Evolutionary conservation across 2,329 filamentous ascomycete species (phyloP).

Genomic region (Pseudogymnoascus sp.): DNA sequence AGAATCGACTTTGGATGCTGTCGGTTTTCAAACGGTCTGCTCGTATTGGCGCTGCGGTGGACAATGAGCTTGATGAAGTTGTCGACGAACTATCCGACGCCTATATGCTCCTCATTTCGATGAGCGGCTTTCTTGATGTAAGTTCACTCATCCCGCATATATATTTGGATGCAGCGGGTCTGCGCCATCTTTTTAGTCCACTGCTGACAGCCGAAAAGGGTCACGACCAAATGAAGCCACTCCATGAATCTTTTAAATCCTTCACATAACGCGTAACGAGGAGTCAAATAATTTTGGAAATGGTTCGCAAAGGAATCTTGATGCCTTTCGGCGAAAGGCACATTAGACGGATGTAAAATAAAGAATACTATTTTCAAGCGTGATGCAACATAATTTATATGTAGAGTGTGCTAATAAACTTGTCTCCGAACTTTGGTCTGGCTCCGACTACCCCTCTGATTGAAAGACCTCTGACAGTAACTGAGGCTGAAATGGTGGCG

Average conservation of each 20-base stretch:
- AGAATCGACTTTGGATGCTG: conserved; percentile 76
- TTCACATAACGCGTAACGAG: conserved; percentile 1
- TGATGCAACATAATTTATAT: background rate
- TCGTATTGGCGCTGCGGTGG: conserved; percentile 54
- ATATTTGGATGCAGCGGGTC: background rate
- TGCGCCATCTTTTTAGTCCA: background rate
- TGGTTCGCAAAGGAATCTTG: background rate
- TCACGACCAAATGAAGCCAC: conserved; percentile 3
- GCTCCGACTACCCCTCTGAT: background rate
- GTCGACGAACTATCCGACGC: conserved; percentile 75
- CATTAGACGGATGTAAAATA: conserved; percentile 5
- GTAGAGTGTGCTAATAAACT: background rate
- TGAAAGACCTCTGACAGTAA: background rate
- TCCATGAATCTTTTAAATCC: conserved; percentile 5
- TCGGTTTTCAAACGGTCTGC: conserved; percentile 86
- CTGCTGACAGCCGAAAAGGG: background rate
- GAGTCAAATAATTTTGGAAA: background rate
- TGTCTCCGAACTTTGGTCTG: background rate
- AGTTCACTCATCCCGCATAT: conserved; percentile 28
- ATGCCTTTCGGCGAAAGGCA: background rate
- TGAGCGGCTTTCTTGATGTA: conserved; percentile 83
- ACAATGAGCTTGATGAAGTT: conserved; percentile 46
- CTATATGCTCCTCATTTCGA: conserved; percentile 72
- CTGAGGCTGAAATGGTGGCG: background rate
- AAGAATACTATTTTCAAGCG: background rate